Base-by-base conservation (phyloP, 2,329 filamentous ascomycete species). In the Ceratocystis papillata region DNA sequence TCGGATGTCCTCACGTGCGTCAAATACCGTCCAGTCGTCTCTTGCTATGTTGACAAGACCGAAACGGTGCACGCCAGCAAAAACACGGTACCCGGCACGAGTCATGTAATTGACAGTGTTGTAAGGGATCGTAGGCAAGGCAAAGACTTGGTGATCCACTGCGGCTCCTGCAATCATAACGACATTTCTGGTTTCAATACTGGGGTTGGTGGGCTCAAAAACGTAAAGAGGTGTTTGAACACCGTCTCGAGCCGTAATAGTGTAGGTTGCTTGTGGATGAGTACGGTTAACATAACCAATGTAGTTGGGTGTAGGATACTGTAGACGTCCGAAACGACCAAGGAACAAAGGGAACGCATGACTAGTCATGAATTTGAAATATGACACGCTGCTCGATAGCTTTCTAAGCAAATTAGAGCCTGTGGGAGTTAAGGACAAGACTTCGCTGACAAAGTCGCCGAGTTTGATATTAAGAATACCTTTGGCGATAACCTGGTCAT, bases 101-200 rank as follows among this genome's bases (percentile, higher is more conserved):
- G 78, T 81, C 72, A 87, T 82, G 74, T 85, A 86, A 71, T 86
- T 83, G 68, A 87, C 79, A 0, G 83, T 78, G 71, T 87, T 86
- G 69, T 79, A 80, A n/a, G 79, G 77, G 65, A 87, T 84, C 1
- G 84, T 87, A 1, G 84, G 83, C 33, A 85, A 76, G 0, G 84
- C 79, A 69, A 78, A 87, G 64, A 87, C 84, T 69, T 83, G 80
- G 69, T 87, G 81, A 71, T 86, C 82, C 0, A 87, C 84, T 0
- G 81, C 77, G 0, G 83, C 83, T 22, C 84, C 85, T 0, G 84
- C 83, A 57, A 87, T 77, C 77, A 87, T 79, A 68, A 87, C 79
- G 5, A 87, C 74, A 68, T 81, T 81, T 70, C 77, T 77, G 7
- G 76, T 72, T 20, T 75, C 72, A 25, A 76, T 70, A 1, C 70